Evolutionary conservation across 139 green algal genomes (phyloP).

Genomic region (Haematococcus sp.): DNA sequence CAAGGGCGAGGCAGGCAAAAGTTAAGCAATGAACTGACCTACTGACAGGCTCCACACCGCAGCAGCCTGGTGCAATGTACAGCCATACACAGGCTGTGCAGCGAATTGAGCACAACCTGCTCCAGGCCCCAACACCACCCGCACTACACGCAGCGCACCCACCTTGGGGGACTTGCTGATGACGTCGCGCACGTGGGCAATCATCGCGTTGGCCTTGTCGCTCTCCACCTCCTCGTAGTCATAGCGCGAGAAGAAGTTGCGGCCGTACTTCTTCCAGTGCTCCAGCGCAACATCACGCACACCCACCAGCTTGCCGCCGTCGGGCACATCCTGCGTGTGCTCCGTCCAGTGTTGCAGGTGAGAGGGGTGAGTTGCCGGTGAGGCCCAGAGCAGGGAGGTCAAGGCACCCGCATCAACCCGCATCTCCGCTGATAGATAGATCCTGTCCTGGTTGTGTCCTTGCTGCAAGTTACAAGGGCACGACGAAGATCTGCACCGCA

Average conservation of each 20-base stretch:
- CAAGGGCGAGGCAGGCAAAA: too few species aligned
- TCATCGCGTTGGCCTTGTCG: constrained; percentile 78
- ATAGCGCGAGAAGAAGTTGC: constrained; percentile 97
- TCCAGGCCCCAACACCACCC: too few species aligned
- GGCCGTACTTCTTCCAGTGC: constrained; percentile 94
- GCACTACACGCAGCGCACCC: too few species aligned
- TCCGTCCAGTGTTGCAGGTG: too few species aligned
- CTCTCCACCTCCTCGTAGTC: constrained; percentile 92
- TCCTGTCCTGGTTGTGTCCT: not conserved
- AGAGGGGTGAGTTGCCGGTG: too few species aligned
- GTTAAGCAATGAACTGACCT: too few species aligned
- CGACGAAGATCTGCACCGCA: too few species aligned
- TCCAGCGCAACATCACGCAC: constrained; percentile 90
- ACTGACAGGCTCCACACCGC: too few species aligned
- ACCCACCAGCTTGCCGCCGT: constrained; percentile 75
- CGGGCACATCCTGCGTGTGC: constrained; percentile 36
- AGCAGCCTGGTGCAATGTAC: too few species aligned
- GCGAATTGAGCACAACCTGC: too few species aligned
- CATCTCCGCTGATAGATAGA: not conserved
- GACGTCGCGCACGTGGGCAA: constrained; percentile 71
- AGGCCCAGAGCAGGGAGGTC: too few species aligned
- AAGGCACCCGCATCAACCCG: not conserved
- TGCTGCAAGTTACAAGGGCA: not conserved
- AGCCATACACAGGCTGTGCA: too few species aligned
- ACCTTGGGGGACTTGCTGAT: constrained; percentile 10